A percentile compares a stretch with the other conserved stretches of the same genome.
Conservation (phyloP, 2,329 filamentous ascomycete species). For the Aspergillus brasiliensis region DNA sequence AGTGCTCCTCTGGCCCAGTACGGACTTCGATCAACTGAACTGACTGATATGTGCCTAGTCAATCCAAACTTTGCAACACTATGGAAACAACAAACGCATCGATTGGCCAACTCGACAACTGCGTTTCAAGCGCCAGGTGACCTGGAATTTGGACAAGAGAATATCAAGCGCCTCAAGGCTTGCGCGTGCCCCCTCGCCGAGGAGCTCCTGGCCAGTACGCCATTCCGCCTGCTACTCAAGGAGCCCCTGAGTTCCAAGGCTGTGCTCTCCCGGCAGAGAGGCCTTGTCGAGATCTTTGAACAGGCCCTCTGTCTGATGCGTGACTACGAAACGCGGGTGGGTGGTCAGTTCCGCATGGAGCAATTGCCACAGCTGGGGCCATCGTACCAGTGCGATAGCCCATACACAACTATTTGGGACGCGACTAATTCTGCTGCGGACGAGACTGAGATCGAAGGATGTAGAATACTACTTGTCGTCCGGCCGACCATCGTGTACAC, state of each 20-base stretch:
- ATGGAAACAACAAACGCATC: not conserved
- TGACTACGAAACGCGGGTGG: not conserved
- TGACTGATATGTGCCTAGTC: not conserved
- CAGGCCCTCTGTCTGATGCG: not conserved
- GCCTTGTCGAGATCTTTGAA: not conserved
- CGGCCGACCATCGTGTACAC: too few species aligned
- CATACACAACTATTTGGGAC: too few species aligned
- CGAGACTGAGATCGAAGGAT: too few species aligned
- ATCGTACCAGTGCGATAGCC: not conserved
- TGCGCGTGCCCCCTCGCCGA: not conserved
- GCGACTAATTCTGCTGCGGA: too few species aligned
- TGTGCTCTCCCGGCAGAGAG: too few species aligned
- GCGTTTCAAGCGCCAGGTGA: not conserved
- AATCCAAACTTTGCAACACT: not conserved
- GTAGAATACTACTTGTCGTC: too few species aligned
- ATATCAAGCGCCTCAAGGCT: not conserved
- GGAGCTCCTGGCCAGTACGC: not conserved
- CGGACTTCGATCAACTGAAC: not conserved
- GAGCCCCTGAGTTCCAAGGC: not conserved
- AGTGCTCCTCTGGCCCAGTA: not conserved
- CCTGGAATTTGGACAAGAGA: not conserved
- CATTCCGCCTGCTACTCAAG: not conserved
- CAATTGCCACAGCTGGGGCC: not conserved
- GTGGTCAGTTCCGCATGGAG: not conserved
- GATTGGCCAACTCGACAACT: not conserved